Evolutionary conservation across 2,329 filamentous ascomycete species (phyloP), one percentile per base, ranked within the genome.

Genomic region (Botrytis pseudocinerea): DNA sequence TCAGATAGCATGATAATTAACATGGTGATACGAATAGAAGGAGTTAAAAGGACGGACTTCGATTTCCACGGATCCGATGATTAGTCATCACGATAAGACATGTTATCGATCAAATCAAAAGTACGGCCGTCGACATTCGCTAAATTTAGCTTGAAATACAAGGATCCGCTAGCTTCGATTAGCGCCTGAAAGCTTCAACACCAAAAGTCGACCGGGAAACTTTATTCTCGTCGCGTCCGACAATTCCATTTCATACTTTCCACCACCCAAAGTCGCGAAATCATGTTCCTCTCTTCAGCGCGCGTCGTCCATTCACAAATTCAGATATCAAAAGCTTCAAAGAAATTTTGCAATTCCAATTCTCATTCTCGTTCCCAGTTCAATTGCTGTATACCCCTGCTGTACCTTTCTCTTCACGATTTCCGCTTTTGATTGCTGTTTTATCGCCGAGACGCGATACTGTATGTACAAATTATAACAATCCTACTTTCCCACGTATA

Each of bases 361-460:
- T 44, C 65, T 57, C 48, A 57, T 57, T 22, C 48, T 42, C 18
- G 32, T n/a, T 54, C 48, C 48, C 25, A 54, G 25, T n/a, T 54
- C n/a, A 54, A 54, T 57, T 69, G 65, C 35, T 42, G 63, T 65
- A 57, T 69, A 69, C 44, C 42, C 22, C 35, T 65, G n/a, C 62
- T 64, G n/a, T 72, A 69, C 68, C 38, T 73, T 73, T 57, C 65
- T 69, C 35, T 69, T 59, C 25, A n/a, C 65, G 32, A 28, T 72
- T 40, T 18, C 18, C 28, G 66, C 20, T 60, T 59, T 70, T 65
- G 57, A 42, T 70, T 72, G 63, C 71, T 74, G 68, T 68, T 65
- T 74, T 59, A 42, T 73, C 73, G 73, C 73, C 69, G 32, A 75
- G 75, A 28, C 44, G 73, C 83, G 82, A 80, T 82, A 79, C 81